Evolutionary conservation across 2,329 filamentous ascomycete species (phyloP).

Genomic region (Myriosclerotinia scirpicola): DNA sequence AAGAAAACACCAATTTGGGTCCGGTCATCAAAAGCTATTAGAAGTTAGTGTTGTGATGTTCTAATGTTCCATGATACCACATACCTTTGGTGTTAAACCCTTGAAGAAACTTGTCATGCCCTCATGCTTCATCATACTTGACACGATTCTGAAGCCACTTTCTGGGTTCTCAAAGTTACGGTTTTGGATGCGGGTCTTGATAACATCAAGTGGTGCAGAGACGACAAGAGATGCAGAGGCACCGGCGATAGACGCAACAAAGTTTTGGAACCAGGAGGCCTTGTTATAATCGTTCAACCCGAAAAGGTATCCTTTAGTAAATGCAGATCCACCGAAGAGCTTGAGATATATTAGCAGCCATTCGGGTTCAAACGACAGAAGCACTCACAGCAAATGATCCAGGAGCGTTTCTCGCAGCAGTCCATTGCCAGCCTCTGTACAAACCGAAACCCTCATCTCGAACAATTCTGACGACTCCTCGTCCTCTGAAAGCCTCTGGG

Average conservation of each 20-base stretch:
- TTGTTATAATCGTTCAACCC: conserved; percentile 91
- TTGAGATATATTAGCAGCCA: conserved; percentile 43
- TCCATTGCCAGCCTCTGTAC: conserved; percentile 97
- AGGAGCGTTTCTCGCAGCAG: conserved; percentile 92
- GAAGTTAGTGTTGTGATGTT: conserved; percentile 23
- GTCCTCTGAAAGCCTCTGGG: conserved; percentile 93
- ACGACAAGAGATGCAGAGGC: conserved; percentile 94
- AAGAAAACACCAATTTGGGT: conserved; percentile 97
- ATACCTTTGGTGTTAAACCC: conserved; percentile 85
- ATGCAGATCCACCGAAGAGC: conserved; percentile 96
- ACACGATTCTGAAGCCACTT: conserved; percentile 85
- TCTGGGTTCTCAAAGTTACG: conserved; percentile 98
- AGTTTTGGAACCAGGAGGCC: conserved; percentile 93
- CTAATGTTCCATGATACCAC: conserved; percentile 28
- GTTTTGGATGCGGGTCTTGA: conserved; percentile 98
- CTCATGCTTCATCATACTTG: conserved; percentile 91
- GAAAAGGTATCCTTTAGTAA: conserved; percentile 96
- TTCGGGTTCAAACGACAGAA: conserved; percentile 29
- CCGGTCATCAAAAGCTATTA: conserved; percentile 89
- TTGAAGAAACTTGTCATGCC: conserved; percentile 92
- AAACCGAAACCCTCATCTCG: conserved; percentile 92
- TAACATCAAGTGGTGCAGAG: conserved; percentile 93
- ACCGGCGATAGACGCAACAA: conserved; percentile 91
- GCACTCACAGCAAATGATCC: conserved; percentile 87
- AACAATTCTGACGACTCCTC: conserved; percentile 86